These are phyloP conservation scores for Acanthamoeba healyi DNA, from an alignment of 208 protist genomes.

Conservation along the genomic window DNA sequence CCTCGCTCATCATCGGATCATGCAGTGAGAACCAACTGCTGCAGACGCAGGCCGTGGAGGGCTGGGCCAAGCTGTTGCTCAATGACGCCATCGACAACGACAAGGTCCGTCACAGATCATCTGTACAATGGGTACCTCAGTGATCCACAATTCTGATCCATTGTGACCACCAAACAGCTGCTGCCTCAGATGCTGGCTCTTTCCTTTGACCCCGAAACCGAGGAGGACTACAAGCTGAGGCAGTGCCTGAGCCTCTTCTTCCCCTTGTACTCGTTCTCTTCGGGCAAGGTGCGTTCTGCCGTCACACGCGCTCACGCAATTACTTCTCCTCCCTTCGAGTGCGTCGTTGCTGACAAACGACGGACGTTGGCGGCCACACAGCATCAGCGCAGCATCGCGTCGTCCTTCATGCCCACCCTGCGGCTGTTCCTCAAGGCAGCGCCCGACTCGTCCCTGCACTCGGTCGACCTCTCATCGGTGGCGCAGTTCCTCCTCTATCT, in stretches of 20 bases:
- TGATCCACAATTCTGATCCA: not conserved
- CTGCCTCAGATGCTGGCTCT: not conserved
- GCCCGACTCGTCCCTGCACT: not conserved
- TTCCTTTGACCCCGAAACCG: not conserved
- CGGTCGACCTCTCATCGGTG: not conserved
- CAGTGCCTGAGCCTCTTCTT: constrained; percentile 59
- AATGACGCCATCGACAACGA: not conserved
- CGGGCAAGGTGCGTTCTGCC: constrained; percentile 4
- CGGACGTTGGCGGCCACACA: not conserved
- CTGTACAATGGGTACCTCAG: too few relatives aligned
- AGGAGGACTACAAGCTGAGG: constrained; percentile 12
- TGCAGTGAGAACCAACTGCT: not conserved
- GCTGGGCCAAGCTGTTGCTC: not conserved
- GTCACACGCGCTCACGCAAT: not conserved
- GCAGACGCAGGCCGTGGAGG: not conserved
- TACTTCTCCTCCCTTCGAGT: not conserved
- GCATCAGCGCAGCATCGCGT: not conserved
- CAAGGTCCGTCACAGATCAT: not conserved
- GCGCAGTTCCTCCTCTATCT: constrained; percentile 42
- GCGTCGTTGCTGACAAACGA: not conserved
- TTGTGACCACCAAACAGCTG: not conserved
- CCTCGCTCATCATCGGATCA: not conserved
- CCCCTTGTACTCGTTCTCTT: constrained; percentile 17
- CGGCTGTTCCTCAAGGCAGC: not conserved
- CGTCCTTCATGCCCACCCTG: not conserved